Conservation (phyloP, 495 filamentous ascomycete genomes). For the Aspergillus asperescens region DNA sequence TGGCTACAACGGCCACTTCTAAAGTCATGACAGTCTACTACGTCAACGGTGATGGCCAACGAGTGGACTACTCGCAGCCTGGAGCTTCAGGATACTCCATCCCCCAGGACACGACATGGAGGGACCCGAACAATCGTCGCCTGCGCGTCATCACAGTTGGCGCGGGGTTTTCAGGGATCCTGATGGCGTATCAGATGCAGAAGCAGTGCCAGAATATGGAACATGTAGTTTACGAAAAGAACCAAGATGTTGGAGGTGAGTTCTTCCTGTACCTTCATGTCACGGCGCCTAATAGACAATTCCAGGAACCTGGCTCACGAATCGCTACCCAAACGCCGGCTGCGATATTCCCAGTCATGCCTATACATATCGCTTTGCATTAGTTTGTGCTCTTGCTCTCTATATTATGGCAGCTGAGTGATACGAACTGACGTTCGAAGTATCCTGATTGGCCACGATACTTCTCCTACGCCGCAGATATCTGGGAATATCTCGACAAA, state of each 20-base stretch:
- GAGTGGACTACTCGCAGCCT: neutral
- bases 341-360: conserved; percentile 1
- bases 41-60: neutral
- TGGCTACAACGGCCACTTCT: too few species aligned
- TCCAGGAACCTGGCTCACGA: neutral
- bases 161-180: neutral
- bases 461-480: conserved; percentile 1
- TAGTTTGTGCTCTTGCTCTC: neutral
- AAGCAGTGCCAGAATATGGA: neutral
- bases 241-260: neutral
- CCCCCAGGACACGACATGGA: neutral
- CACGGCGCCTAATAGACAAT: neutral
- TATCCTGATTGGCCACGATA: neutral
- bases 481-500: conserved; percentile 1
- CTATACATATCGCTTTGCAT: neutral
- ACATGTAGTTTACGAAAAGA: conserved; percentile 3
- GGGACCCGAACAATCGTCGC: neutral
- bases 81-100: neutral
- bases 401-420: neutral
- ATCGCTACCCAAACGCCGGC: neutral
- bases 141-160: neutral
- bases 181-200: conserved; percentile 2
- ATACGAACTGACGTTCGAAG: too few species aligned
- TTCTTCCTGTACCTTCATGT: neutral
- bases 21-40: neutral